phyloP scores from a whole-genome alignment of 176 grass and related monocot species.

The Carex cristatella region DNA sequence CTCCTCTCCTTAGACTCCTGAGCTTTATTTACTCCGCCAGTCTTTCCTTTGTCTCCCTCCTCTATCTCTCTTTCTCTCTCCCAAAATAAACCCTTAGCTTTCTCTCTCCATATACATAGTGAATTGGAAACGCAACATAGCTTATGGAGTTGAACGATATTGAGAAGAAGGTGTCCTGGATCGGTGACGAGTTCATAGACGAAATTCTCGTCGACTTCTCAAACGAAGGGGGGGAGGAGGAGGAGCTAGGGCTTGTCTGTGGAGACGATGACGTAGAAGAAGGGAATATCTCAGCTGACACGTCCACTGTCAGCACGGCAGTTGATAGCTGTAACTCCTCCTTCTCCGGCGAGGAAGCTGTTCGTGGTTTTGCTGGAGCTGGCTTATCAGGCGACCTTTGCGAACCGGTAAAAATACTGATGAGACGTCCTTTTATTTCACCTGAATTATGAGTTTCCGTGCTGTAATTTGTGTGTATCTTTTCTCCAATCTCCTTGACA shows the following conservation, averaged over 20 bases:
- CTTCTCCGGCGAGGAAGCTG: conserved; percentile 35
- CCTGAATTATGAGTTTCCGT: not conserved
- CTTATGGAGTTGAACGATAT: not conserved
- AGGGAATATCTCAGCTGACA: conserved; percentile 48
- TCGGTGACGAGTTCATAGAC: conserved; percentile 65
- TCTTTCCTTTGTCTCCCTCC: conserved; percentile 41
- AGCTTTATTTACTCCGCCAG: conserved; percentile 73
- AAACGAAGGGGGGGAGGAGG: conserved; percentile 51
- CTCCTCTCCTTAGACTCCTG: conserved; percentile 24
- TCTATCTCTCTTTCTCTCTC: conserved; percentile 33
- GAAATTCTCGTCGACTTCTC: conserved; percentile 78
- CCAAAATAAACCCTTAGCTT: conserved; percentile 50
- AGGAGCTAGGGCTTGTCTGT: not conserved
- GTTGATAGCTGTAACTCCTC: conserved; percentile 82
- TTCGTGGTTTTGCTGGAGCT: conserved; percentile 31
- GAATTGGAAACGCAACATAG: conserved; percentile 27
- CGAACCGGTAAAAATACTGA: conserved; percentile 59
- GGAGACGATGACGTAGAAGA: conserved; percentile 1
- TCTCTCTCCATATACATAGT: conserved; percentile 14
- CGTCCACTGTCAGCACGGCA: conserved; percentile 68
- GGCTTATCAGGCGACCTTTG: conserved; percentile 61
- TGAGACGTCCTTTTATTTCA: not conserved
- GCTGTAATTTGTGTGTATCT: not conserved
- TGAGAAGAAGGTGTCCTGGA: conserved; percentile 48
- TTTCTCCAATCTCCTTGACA: too few species aligned